Conservation (phyloP, 371 early-diverging fungal species). For the Syncephalastrum monosporum region DNA sequence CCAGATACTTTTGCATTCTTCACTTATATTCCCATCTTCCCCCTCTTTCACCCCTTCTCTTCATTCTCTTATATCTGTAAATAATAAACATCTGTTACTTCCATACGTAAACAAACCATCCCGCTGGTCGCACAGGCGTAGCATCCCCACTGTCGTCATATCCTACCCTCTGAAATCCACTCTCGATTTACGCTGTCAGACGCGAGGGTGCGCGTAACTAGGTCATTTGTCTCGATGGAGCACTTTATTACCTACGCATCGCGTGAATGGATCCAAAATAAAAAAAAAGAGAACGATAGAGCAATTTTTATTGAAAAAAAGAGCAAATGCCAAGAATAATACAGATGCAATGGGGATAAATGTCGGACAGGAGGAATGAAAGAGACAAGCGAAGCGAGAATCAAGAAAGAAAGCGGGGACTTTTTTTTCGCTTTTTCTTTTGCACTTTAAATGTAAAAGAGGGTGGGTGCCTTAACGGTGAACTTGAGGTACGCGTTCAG, state of each 20-base stretch:
- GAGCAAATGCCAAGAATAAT: too few relatives aligned
- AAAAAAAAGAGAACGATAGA: too few relatives aligned
- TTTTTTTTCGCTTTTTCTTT: background rate
- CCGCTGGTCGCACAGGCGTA: too few relatives aligned
- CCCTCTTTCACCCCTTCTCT: background rate
- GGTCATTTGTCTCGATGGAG: too few relatives aligned
- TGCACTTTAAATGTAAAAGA: slow-evolving; percentile 22
- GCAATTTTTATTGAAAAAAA: too few relatives aligned
- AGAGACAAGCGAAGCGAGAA: background rate
- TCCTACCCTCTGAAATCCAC: too few relatives aligned
- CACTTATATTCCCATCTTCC: slow-evolving; percentile 2
- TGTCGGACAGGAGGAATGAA: background rate
- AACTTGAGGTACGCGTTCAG: slow-evolving; percentile 87
- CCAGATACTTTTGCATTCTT: slow-evolving; percentile 3
- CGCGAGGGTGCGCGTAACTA: too few relatives aligned
- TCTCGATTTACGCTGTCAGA: too few relatives aligned
- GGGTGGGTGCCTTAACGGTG: slow-evolving; percentile 33
- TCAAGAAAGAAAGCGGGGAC: background rate
- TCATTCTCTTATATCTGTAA: background rate
- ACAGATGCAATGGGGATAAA: slow-evolving; percentile 6
- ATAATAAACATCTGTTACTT: background rate
- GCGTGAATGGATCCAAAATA: too few relatives aligned
- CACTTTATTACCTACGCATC: too few relatives aligned
- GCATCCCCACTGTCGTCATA: too few relatives aligned
- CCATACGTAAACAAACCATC: too few relatives aligned